Evolutionary conservation across 192 early-diverging fungal species (phyloP).

Genomic region (Fimicolochytrium jonesii): DNA sequence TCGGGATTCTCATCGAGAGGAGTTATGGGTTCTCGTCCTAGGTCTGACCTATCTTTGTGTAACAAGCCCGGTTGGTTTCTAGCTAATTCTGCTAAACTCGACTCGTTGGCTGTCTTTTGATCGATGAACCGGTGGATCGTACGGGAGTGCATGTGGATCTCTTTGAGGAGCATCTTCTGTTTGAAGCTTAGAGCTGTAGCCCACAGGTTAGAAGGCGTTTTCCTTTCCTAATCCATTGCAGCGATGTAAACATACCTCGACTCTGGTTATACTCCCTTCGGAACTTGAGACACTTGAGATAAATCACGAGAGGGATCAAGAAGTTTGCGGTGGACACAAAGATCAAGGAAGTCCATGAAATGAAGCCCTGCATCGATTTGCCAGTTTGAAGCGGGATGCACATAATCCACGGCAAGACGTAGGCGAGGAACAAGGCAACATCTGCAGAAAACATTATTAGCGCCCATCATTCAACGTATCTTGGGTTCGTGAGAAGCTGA

Average conservation of each 20-base stretch:
- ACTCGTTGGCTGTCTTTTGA: conserved; percentile 13
- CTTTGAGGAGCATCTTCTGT: conserved; percentile 45
- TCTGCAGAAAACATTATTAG: neutral
- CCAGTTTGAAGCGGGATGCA: conserved; percentile 43
- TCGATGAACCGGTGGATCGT: conserved; percentile 46
- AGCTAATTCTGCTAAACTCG: neutral
- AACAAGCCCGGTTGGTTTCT: neutral
- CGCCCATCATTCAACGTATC: neutral
- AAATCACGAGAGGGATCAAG: conserved; percentile 53
- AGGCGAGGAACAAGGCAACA: conserved; percentile 21
- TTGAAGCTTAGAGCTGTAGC: conserved; percentile 31
- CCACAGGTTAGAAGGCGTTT: neutral
- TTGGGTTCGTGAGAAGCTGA: neutral
- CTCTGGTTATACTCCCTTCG: conserved; percentile 41
- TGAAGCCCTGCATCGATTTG: conserved; percentile 32
- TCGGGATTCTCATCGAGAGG: conserved; percentile 5
- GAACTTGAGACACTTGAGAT: conserved; percentile 47
- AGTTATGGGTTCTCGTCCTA: conserved; percentile 7
- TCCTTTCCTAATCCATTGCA: too few species aligned
- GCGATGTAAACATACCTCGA: conserved; percentile 15
- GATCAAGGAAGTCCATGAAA: conserved; percentile 48
- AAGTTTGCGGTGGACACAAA: conserved; percentile 53
- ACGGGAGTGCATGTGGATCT: conserved; percentile 36
- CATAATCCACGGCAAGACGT: conserved; percentile 46
- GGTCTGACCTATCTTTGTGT: conserved; percentile 7